Conservation (phyloP, 768 basidiomycete genomes). For the Hortiboletus campestris region DNA sequence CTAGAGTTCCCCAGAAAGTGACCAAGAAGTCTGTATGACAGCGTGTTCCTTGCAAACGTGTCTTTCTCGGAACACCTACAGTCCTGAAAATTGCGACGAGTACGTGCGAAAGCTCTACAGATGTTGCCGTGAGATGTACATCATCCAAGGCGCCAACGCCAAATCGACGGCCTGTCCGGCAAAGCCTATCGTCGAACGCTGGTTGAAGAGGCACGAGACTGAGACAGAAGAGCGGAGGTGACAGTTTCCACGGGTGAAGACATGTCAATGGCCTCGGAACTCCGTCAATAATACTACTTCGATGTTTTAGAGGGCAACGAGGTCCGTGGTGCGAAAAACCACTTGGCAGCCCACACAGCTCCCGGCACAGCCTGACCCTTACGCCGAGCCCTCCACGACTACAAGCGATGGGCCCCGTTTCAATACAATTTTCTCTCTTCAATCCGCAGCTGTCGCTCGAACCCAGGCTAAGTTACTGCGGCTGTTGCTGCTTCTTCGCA, state of each 20-base stretch:
- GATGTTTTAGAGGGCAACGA: background rate
- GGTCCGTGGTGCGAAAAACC: slow-evolving; percentile 13
- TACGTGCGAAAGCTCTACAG: slow-evolving; percentile 52
- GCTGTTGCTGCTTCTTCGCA: no score
- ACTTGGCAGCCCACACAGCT: background rate
- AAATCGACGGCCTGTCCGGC: slow-evolving; percentile 65
- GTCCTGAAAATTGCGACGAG: slow-evolving; percentile 58
- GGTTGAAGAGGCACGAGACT: slow-evolving; percentile 43
- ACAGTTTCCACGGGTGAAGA: background rate
- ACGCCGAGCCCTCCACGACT: background rate
- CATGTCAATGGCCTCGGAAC: no score
- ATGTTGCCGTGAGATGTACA: slow-evolving; percentile 63
- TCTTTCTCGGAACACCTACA: slow-evolving; percentile 61
- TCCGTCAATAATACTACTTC: no score
- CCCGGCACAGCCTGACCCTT: slow-evolving; percentile 1
- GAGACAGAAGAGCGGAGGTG: slow-evolving; percentile 3
- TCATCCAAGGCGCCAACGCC: slow-evolving; percentile 35
- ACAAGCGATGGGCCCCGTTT: background rate
- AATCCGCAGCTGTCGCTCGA: background rate
- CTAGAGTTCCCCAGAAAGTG: background rate
- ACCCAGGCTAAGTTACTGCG: no score
- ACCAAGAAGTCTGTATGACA: slow-evolving; percentile 20
- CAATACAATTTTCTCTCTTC: background rate
- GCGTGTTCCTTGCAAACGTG: slow-evolving; percentile 66
- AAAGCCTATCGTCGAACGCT: slow-evolving; percentile 49